A percentile compares a stretch with the other conserved stretches of the same genome.
phyloP scores from a whole-genome alignment of 2,329 filamentous ascomycete genomes.

The Sporothrix pallida region DNA sequence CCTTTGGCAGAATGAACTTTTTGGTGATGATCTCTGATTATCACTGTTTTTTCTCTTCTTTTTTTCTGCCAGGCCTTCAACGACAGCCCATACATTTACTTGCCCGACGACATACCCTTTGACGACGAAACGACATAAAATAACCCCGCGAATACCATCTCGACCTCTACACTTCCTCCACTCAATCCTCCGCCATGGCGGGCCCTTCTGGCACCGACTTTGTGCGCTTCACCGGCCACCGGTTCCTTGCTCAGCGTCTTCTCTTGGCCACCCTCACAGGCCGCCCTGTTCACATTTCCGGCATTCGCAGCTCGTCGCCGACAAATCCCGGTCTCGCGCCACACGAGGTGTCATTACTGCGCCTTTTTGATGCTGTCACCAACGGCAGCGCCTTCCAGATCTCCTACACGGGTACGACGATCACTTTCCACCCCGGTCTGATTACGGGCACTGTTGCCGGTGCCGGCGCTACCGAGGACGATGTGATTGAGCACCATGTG shows the following conservation, averaged over 20 bases:
- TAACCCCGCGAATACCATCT: not conserved
- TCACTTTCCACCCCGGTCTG: conserved; percentile 89
- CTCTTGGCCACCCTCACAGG: conserved; percentile 91
- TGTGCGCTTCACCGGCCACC: conserved; percentile 78
- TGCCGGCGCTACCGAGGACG: conserved; percentile 67
- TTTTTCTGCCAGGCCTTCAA: not conserved
- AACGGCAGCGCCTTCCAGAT: conserved; percentile 96
- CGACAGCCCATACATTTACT: not conserved
- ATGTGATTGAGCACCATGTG: conserved; percentile 81
- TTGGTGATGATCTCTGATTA: conserved; percentile 27
- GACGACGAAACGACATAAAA: not conserved
- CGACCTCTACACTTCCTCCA: not conserved
- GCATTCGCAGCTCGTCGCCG: conserved; percentile 86
- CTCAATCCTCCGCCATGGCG: conserved; percentile 29
- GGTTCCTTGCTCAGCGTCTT: conserved; percentile 80
- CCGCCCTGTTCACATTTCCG: conserved; percentile 85
- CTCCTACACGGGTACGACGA: conserved; percentile 91
- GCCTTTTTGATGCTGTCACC: conserved; percentile 90
- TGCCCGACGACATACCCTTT: not conserved
- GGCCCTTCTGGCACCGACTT: conserved; percentile 32
- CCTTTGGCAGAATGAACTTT: conserved; percentile 35
- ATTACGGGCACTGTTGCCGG: conserved; percentile 85
- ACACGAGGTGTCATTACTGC: conserved; percentile 93
- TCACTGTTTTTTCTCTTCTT: conserved; percentile 29
- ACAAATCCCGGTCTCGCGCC: conserved; percentile 87